phyloP scores from a whole-genome alignment of 805 yeast species.

The Kuraishia borneana region DNA sequence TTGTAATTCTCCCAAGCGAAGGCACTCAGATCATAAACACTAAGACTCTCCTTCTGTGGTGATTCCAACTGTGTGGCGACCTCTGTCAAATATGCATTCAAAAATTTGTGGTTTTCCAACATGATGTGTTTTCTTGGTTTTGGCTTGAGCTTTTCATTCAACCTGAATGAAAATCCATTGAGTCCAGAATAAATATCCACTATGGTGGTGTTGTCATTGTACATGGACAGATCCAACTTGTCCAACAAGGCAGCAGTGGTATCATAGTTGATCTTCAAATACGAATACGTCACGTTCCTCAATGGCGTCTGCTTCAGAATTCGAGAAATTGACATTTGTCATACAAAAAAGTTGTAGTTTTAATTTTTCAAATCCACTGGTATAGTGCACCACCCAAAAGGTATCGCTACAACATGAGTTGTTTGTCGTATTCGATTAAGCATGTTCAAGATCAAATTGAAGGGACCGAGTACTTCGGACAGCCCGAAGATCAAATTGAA shows the following conservation, averaged over 20 bases:
- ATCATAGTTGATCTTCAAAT: background rate
- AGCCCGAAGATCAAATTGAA: conserved; percentile 16
- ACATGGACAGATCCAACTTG: conserved; percentile 28
- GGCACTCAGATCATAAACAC: conserved; percentile 35
- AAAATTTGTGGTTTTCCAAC: conserved; percentile 38
- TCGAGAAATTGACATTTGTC: no score
- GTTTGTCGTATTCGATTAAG: background rate
- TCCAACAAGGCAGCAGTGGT: conserved; percentile 23
- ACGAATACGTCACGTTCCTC: background rate
- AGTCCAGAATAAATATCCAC: conserved; percentile 52
- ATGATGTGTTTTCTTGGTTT: conserved; percentile 54
- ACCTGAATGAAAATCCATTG: conserved; percentile 47
- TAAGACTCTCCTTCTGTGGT: conserved; percentile 13
- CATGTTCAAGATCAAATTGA: conserved; percentile 11
- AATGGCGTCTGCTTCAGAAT: background rate
- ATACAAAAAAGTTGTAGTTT: no score
- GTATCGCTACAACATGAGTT: background rate
- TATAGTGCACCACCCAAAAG: no score
- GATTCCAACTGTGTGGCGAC: conserved; percentile 1
- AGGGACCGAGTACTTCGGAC: conserved; percentile 9
- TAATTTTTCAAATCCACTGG: no score
- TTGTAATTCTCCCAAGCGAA: conserved; percentile 56
- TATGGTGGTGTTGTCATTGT: conserved; percentile 30
- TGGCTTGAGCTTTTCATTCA: conserved; percentile 55
- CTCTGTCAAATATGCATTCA: background rate